Percentiles rank a stretch among this genome's conserved stretches.
Conservation (phyloP, 2,329 filamentous ascomycete genomes). For the Ophiostoma ulmi region DNA sequence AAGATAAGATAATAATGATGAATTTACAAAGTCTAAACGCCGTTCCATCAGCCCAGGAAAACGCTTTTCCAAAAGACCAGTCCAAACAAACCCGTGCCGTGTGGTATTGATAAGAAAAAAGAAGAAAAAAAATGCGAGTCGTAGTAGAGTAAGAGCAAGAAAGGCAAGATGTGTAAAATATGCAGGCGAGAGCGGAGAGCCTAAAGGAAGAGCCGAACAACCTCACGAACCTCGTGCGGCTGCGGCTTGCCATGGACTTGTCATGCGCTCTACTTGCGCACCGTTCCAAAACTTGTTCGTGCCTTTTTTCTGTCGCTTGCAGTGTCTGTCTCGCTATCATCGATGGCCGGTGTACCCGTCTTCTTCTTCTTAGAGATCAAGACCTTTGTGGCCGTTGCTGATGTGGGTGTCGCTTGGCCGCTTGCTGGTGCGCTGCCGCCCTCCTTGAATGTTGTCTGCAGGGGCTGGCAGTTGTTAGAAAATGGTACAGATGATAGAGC, state of each 20-base stretch:
- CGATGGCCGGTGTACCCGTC: conserved; percentile 25
- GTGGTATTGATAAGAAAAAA: conserved; percentile 7
- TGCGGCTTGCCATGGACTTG: neutral
- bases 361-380: conserved; percentile 16
- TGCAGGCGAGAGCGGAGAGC: neutral
- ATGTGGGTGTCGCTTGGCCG: conserved; percentile 50
- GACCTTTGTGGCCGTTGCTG: conserved; percentile 24
- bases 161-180: neutral
- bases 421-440: conserved; percentile 29
- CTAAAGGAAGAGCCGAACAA: neutral
- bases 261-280: conserved; percentile 40
- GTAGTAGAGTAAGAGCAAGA: neutral
- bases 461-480: conserved; percentile 30
- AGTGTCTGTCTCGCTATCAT: conserved; percentile 57
- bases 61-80: neutral
- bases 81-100: conserved; percentile 11
- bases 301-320: conserved; percentile 50
- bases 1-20: neutral
- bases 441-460: conserved; percentile 49
- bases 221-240: neutral
- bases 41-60: neutral
- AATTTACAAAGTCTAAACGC: neutral
- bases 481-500: neutral
- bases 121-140: neutral
- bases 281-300: conserved; percentile 54